These are phyloP conservation scores for Eimeria falciformis DNA, from an alignment of 169 alveolate species.

Conservation along the genomic window DNA sequence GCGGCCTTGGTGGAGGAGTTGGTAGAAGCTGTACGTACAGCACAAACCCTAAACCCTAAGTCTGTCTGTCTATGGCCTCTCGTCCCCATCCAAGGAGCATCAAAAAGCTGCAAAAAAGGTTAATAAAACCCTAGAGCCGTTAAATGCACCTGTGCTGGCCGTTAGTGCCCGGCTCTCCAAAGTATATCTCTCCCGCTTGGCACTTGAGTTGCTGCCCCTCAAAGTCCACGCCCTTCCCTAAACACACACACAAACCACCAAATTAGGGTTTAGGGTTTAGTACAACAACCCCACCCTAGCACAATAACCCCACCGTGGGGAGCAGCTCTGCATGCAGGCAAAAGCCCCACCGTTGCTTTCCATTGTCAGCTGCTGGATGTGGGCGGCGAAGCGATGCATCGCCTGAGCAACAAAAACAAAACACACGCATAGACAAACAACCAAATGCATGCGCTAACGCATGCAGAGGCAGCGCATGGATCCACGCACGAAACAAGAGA, in stretches of 20 bases:
- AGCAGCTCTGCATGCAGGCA: not conserved
- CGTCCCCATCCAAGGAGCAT: not conserved
- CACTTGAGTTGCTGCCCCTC: slow-evolving; percentile 88
- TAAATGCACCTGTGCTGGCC: slow-evolving; percentile 93
- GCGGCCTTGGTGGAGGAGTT: slow-evolving; percentile 96
- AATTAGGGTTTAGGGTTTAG: not conserved
- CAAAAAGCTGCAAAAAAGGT: not conserved
- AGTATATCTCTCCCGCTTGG: slow-evolving; percentile 95
- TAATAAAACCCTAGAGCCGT: not conserved
- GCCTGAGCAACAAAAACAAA: slow-evolving; percentile 75
- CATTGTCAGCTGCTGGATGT: slow-evolving; percentile 98
- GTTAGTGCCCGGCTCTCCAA: slow-evolving; percentile 99
- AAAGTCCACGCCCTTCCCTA: slow-evolving; percentile 85
- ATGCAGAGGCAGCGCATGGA: not conserved
- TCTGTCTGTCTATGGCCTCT: not conserved
- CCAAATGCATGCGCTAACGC: no score
- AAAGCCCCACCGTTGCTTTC: slow-evolving; percentile 95
- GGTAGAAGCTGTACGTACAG: not conserved
- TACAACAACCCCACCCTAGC: no score
- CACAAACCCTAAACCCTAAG: not conserved
- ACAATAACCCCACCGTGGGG: no score
- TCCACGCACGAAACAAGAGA: not conserved
- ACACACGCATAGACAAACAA: no score
- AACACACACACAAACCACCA: not conserved
- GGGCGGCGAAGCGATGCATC: slow-evolving; percentile 92